These are phyloP conservation scores for Ceratobasidium sp. DNA, from an alignment of 1,284 basidiomycete genomes.

Conservation along the genomic window DNA sequence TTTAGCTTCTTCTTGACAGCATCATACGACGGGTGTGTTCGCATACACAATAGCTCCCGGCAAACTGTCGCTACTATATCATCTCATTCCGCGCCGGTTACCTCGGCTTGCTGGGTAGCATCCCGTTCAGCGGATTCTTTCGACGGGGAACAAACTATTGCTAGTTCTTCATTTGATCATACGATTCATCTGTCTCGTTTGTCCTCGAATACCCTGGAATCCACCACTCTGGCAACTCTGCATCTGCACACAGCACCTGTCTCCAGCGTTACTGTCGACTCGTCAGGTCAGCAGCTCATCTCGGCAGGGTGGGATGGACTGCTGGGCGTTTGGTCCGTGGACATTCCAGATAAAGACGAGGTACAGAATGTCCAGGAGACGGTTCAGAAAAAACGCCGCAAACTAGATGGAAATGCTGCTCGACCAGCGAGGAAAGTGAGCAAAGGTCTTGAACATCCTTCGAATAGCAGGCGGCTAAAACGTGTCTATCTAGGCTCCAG, in stretches of 20 bases:
- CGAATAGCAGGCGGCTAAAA: slow-evolving; percentile 50
- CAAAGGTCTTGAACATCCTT: slow-evolving; percentile 25
- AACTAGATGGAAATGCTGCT: slow-evolving; percentile 47
- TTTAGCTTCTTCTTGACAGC: slow-evolving; percentile 75
- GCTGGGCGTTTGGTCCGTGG: slow-evolving; percentile 79
- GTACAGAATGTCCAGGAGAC: slow-evolving; percentile 58
- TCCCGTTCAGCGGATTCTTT: slow-evolving; percentile 45
- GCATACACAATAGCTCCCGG: slow-evolving; percentile 75
- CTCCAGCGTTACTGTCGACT: slow-evolving; percentile 67
- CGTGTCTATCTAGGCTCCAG: slow-evolving; percentile 55
- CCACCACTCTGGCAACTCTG: slow-evolving; percentile 62
- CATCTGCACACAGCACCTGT: slow-evolving; percentile 79
- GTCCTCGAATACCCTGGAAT: slow-evolving; percentile 48
- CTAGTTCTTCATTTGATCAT: slow-evolving; percentile 85
- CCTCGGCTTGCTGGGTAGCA: slow-evolving; percentile 68
- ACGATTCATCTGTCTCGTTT: slow-evolving; percentile 68
- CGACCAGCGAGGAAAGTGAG: slow-evolving; percentile 10
- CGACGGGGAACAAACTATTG: slow-evolving; percentile 62
- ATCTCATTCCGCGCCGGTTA: slow-evolving; percentile 72
- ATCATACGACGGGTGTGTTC: slow-evolving; percentile 81
- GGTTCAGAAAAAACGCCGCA: slow-evolving; percentile 58
- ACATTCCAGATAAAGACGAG: slow-evolving; percentile 68
- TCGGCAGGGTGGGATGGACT: slow-evolving; percentile 82
- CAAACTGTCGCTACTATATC: slow-evolving; percentile 59
- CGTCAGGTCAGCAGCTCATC: slow-evolving; percentile 65